phyloP scores from a whole-genome alignment of 768 basidiomycete genomes.

The Nidularia pulvinata region DNA sequence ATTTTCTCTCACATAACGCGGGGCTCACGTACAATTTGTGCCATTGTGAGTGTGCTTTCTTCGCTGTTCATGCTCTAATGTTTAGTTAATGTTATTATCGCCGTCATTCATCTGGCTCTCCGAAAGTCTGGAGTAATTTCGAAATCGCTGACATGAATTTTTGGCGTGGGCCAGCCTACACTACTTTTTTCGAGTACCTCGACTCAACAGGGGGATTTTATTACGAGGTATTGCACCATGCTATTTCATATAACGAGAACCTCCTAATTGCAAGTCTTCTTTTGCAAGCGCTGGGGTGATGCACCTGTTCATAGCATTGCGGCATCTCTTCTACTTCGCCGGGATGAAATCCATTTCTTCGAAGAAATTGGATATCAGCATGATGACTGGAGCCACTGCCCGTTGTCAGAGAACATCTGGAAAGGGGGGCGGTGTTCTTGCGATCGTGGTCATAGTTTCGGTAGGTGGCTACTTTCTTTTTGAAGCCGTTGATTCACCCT shows the following conservation, averaged over 20 bases:
- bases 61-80: neutral
- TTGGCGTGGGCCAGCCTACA: constrained; percentile 85
- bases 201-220: constrained; percentile 89
- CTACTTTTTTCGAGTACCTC: constrained; percentile 79
- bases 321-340: constrained; percentile 71
- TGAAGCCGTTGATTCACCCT: neutral
- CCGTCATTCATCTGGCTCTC: neutral
- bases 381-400: constrained; percentile 79
- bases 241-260: neutral
- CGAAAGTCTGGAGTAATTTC: constrained; percentile 85
- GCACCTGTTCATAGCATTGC: constrained; percentile 80
- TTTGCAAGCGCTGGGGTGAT: constrained; percentile 73
- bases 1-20: constrained; percentile 69
- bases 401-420: constrained; percentile 10
- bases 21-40: constrained; percentile 71
- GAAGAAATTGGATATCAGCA: constrained; percentile 85
- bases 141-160: constrained; percentile 92
- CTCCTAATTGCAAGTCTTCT: neutral
- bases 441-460: neutral
- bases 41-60: constrained; percentile 43
- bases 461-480: neutral
- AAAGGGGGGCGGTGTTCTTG: neutral
- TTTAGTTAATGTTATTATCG: neutral
- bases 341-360: constrained; percentile 82
- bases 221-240: constrained; percentile 60